Evolutionary conservation across 352 stramenopile genomes (phyloP).

Genomic region (Phytophthora tentaculata): DNA sequence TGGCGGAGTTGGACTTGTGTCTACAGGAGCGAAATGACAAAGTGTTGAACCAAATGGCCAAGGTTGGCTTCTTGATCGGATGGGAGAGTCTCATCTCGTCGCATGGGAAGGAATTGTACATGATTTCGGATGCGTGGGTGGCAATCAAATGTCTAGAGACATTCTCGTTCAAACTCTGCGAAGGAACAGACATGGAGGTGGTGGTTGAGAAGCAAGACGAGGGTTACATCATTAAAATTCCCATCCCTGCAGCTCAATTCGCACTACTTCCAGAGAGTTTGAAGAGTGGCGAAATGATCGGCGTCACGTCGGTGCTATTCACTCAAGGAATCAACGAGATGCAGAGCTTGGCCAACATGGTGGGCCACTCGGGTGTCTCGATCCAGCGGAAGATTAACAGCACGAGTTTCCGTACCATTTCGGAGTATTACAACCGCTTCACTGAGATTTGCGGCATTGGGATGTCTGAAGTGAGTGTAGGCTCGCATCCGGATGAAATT

Average conservation of each 20-base stretch:
- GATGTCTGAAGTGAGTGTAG: conserved; percentile 56
- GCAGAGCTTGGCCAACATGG: conserved; percentile 92
- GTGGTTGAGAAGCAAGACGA: conserved; percentile 64
- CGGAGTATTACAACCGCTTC: conserved; percentile 82
- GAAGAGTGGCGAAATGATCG: conserved; percentile 62
- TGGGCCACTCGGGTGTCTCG: conserved; percentile 78
- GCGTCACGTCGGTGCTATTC: conserved; percentile 81
- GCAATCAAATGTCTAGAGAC: conserved; percentile 89
- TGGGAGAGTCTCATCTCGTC: conserved; percentile 96
- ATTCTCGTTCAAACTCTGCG: conserved; percentile 82
- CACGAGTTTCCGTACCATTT: conserved; percentile 69
- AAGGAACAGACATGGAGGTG: conserved; percentile 51
- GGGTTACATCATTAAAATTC: conserved; percentile 76
- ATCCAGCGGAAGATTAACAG: conserved; percentile 89
- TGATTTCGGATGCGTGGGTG: conserved; percentile 93
- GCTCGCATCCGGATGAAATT: conserved; percentile 72
- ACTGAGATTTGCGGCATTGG: conserved; percentile 44
- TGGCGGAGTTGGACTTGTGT: conserved; percentile 78
- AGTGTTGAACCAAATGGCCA: conserved; percentile 74
- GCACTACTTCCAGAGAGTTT: conserved; percentile 56
- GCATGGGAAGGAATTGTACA: conserved; percentile 95
- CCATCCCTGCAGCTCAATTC: conserved; percentile 53
- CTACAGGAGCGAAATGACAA: conserved; percentile 62
- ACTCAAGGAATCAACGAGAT: conserved; percentile 95
- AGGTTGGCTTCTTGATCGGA: conserved; percentile 89